Evolutionary conservation across 164 flowering plant species (phyloP).

Genomic region (Tetrastigma voinierianum): DNA sequence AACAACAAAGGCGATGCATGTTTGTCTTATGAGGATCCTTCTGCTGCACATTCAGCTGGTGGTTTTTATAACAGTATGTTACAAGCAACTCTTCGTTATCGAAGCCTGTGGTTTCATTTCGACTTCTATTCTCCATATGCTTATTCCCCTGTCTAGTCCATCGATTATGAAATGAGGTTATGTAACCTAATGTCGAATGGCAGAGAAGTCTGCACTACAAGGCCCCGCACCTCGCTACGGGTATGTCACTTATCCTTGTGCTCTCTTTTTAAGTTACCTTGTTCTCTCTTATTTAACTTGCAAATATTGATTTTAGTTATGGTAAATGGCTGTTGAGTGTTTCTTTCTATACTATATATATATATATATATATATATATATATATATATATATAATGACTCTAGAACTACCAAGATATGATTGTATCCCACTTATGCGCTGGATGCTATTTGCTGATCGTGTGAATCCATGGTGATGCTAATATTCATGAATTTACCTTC

Average conservation of each 20-base stretch:
- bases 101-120: too few relatives aligned
- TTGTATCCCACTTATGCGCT: too few relatives aligned
- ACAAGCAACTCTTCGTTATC: not conserved
- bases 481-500: too few relatives aligned
- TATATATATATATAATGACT: too few relatives aligned
- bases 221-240: slow-evolving; percentile 63
- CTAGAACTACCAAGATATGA: not conserved
- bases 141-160: not conserved
- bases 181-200: slow-evolving; percentile 85
- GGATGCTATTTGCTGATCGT: too few relatives aligned
- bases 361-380: too few relatives aligned
- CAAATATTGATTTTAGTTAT: not conserved
- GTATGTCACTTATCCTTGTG: slow-evolving; percentile 30
- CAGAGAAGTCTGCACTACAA: slow-evolving; percentile 93
- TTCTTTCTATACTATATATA: too few relatives aligned
- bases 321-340: not conserved
- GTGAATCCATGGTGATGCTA: too few relatives aligned
- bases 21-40: slow-evolving; percentile 91
- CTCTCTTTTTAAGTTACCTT: not conserved
- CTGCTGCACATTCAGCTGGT: slow-evolving; percentile 98
- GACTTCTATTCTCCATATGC: not conserved
- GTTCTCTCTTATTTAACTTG: not conserved
- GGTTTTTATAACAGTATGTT: slow-evolving; percentile 79
- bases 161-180: slow-evolving; percentile 79
- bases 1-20: slow-evolving; percentile 90